A percentile compares a stretch with the other conserved stretches of the same genome.
These are phyloP conservation scores for Hypoxylon lienhwacheense DNA, from an alignment of 495 filamentous ascomycete species.

Conservation along the genomic window DNA sequence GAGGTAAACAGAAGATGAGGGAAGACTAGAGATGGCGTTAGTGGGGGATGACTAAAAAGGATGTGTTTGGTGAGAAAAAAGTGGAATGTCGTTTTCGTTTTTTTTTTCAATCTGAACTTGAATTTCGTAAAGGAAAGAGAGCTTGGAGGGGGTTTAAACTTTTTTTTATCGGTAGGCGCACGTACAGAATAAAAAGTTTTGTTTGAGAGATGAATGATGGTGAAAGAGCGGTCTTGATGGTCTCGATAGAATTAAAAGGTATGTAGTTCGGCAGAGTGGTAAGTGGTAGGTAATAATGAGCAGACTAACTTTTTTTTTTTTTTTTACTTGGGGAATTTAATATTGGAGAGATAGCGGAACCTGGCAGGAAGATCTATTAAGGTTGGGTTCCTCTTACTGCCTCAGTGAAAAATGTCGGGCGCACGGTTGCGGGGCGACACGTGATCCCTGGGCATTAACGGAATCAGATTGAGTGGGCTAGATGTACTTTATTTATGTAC, in stretches of 20 bases:
- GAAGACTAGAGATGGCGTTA: conserved; percentile 41
- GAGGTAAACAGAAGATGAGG: conserved; percentile 45
- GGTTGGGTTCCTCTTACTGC: conserved; percentile 32
- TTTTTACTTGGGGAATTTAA: conserved; percentile 26
- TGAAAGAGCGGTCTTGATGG: no score
- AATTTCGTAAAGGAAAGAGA: not conserved
- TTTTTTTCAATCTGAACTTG: conserved; percentile 5
- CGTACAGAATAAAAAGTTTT: no score
- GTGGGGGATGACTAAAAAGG: conserved; percentile 29
- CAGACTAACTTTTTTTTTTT: conserved; percentile 30
- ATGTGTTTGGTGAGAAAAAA: not conserved
- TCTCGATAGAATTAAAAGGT: conserved; percentile 6
- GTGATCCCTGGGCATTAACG: conserved; percentile 35
- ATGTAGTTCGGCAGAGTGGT: conserved; percentile 9
- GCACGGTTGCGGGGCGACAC: conserved; percentile 36
- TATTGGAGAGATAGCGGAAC: conserved; percentile 30
- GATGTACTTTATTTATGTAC: conserved; percentile 27
- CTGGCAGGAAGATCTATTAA: conserved; percentile 28
- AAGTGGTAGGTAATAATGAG: conserved; percentile 23
- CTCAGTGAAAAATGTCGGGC: conserved; percentile 31
- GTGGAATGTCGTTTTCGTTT: no score
- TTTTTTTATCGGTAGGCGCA: no score
- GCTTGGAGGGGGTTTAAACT: conserved; percentile 1
- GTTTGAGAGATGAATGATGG: no score
- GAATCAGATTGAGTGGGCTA: conserved; percentile 14